Percentiles rank a stretch among this genome's conserved stretches.
phyloP scores from a whole-genome alignment of 2,329 filamentous ascomycete species.

The Fusarium kyushuense region DNA sequence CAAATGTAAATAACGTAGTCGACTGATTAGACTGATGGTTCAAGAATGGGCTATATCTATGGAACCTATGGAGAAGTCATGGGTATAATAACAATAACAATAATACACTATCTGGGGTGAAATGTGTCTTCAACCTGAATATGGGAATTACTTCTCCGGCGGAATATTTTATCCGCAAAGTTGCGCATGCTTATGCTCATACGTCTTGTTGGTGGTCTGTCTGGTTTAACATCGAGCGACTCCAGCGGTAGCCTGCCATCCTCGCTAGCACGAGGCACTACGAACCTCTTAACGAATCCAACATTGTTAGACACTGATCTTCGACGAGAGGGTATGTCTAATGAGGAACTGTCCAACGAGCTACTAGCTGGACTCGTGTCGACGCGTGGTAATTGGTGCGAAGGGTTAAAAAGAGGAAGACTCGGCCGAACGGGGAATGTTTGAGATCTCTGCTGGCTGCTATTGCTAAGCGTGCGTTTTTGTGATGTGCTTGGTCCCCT shows the following conservation, averaged over 20 bases:
- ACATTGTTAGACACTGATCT: slow-evolving; percentile 45
- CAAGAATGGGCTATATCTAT: slow-evolving; percentile 35
- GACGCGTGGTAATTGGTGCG: slow-evolving; percentile 27
- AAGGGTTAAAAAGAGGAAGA: slow-evolving; percentile 31
- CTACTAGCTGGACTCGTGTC: slow-evolving; percentile 39
- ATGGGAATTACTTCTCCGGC: slow-evolving; percentile 47
- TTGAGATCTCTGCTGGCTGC: slow-evolving; percentile 36
- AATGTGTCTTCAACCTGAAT: slow-evolving; percentile 45
- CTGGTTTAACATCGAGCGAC: slow-evolving; percentile 35
- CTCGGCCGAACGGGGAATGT: slow-evolving; percentile 38
- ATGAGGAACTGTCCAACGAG: slow-evolving; percentile 29
- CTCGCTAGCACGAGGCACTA: slow-evolving; percentile 43
- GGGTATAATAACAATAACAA: slow-evolving; percentile 29
- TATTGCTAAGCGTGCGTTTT: slow-evolving; percentile 42
- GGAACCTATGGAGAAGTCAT: slow-evolving; percentile 36
- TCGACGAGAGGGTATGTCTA: slow-evolving; percentile 40
- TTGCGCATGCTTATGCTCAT: slow-evolving; percentile 47
- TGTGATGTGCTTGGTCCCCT: slow-evolving; percentile 47
- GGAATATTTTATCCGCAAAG: slow-evolving; percentile 49
- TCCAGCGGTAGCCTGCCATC: slow-evolving; percentile 43
- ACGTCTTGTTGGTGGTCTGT: slow-evolving; percentile 45
- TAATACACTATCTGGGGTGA: slow-evolving; percentile 45
- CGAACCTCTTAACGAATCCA: slow-evolving; percentile 45
- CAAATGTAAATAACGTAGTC: background rate
- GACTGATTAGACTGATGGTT: slow-evolving; percentile 6